Conservation (phyloP, 768 basidiomycete genomes). For the Tubosaeta sp. region DNA sequence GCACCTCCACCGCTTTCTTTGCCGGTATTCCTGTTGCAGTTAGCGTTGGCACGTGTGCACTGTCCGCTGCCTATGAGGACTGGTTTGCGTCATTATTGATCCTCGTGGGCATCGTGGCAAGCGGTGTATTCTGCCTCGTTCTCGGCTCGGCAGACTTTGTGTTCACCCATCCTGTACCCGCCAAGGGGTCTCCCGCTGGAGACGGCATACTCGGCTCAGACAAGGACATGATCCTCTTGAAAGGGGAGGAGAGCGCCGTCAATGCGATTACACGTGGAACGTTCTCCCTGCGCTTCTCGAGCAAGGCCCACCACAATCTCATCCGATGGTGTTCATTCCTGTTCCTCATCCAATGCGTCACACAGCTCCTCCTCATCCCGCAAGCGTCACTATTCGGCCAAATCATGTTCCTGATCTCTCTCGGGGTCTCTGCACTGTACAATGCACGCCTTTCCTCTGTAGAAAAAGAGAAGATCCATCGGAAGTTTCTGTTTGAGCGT, state of each 20-base stretch:
- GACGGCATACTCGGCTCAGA: slow-evolving; percentile 25
- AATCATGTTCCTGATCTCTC: slow-evolving; percentile 26
- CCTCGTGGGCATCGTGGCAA: slow-evolving; percentile 27
- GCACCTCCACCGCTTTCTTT: slow-evolving; percentile 1
- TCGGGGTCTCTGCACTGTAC: slow-evolving; percentile 26
- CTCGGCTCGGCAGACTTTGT: slow-evolving; percentile 23
- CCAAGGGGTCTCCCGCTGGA: slow-evolving; percentile 21
- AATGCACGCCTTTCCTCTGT: slow-evolving; percentile 23
- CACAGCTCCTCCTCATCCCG: slow-evolving; percentile 28
- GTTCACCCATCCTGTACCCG: slow-evolving; percentile 22
- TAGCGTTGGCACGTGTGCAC: slow-evolving; percentile 17
- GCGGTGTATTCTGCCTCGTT: slow-evolving; percentile 23
- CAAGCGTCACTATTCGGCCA: slow-evolving; percentile 29
- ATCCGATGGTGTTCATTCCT: slow-evolving; percentile 22
- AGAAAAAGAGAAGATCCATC: slow-evolving; percentile 25
- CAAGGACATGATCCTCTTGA: slow-evolving; percentile 22
- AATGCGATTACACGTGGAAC: slow-evolving; percentile 27
- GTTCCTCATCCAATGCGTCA: slow-evolving; percentile 19
- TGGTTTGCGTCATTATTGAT: slow-evolving; percentile 28
- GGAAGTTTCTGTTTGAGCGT: slow-evolving; percentile 8
- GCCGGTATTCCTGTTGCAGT: slow-evolving; percentile 18
- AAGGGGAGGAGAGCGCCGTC: slow-evolving; percentile 25
- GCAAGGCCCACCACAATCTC: slow-evolving; percentile 7
- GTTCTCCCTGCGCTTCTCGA: slow-evolving; percentile 23
- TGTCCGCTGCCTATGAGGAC: slow-evolving; percentile 19